Evolutionary conservation across 352 stramenopile genomes (phyloP), one percentile per base, ranked within the genome.

Genomic region (Pythium apleroticum): DNA sequence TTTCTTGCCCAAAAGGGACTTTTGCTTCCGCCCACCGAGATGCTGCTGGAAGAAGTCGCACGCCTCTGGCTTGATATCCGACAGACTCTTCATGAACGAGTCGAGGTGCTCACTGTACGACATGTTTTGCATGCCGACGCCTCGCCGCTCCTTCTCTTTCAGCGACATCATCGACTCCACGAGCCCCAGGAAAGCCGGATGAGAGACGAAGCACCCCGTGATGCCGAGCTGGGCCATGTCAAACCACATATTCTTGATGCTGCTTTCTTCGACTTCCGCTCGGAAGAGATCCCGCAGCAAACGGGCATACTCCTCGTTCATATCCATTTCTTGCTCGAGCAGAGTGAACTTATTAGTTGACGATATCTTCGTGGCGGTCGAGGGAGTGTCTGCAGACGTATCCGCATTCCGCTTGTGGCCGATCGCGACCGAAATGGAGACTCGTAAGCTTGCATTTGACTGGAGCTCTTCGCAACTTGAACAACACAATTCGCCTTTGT

Each of bases 121-220:
- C 86, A 94, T 94, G 64, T 94, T 94, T 67, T 94, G 86, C 57
- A 90, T 64, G 0, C 85, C 85, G 8, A 94, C 83, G 9, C 85
- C 83, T 25, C 85, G 85, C 3, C 77, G 70, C 52, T 92, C 77
- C 63, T 94, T 94, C 53, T 92, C 78, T 50, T 90, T 92, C 12
- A 88, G 66, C n/a, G 71, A 73, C 24, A 88, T 74, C 77, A 94
- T 90, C 9, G 73, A 80, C 59, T 94, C 83, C 2, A 88, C 60
- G 17, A 94, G 52, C 0, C 83, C 86, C 6, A 94, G 52, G 14
- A 91, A 67, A 28, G 81, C 72, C n/a, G 81, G 75, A 41, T 90
- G 80, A 4, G 78, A 71, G 25, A 89, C 66, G 57, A 94, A 92
- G 19, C 73, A 68, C 3, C 78, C 79, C 2, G 78, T 58, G 35